phyloP scores from a whole-genome alignment of 805 yeast genomes.

The Ogataea paraovalis region DNA sequence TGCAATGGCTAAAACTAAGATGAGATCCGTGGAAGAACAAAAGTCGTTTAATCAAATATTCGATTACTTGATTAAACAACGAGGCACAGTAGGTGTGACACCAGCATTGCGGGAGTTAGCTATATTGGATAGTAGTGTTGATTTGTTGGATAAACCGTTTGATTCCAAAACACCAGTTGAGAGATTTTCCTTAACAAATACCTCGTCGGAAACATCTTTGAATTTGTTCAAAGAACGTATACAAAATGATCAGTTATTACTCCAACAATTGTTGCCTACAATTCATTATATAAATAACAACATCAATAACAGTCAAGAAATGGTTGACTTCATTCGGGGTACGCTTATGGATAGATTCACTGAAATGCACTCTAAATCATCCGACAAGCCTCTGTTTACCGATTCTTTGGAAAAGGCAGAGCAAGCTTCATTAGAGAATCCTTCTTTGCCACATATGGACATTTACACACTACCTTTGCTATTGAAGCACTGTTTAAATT shows the following conservation, averaged over 20 bases:
- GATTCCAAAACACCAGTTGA: neutral
- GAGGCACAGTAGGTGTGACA: conserved; percentile 22
- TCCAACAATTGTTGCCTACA: conserved; percentile 17
- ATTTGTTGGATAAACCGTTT: neutral
- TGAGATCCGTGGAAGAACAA: conserved; percentile 30
- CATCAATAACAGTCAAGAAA: conserved; percentile 16
- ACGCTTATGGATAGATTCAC: conserved; percentile 20
- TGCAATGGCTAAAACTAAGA: conserved; percentile 13
- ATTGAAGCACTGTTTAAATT: conserved; percentile 24
- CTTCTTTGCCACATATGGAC: conserved; percentile 22
- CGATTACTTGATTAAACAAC: conserved; percentile 23
- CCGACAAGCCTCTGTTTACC: neutral
- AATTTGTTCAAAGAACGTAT: conserved; percentile 7
- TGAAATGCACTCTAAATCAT: neutral
- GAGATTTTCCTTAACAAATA: neutral
- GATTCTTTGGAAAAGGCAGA: conserved; percentile 7
- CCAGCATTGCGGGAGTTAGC: conserved; percentile 25
- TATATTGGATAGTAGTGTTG: conserved; percentile 4
- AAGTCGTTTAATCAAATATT: conserved; percentile 30
- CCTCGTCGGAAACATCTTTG: neutral
- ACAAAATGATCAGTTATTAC: conserved; percentile 7
- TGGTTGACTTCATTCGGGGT: conserved; percentile 18
- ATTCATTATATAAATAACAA: conserved; percentile 20
- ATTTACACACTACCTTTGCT: conserved; percentile 25
- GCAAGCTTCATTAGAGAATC: conserved; percentile 8